These are phyloP conservation scores for Penicillium paneum DNA, from an alignment of 2,329 filamentous ascomycete species.

Conservation along the genomic window DNA sequence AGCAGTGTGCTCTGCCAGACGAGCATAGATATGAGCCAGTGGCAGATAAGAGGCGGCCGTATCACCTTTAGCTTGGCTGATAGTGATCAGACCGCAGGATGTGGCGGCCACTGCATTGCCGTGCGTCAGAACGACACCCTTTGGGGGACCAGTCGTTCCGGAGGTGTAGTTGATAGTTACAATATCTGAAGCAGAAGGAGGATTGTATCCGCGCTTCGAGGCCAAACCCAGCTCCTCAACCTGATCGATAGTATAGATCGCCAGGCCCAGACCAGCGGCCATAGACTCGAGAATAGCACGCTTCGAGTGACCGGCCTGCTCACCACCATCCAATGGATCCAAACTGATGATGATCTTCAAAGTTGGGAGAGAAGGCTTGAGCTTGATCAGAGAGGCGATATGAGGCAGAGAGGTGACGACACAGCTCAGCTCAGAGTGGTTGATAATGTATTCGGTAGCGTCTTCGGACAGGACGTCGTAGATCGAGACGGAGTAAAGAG, in stretches of 20 bases:
- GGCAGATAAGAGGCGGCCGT: constrained; percentile 83
- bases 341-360: constrained; percentile 86
- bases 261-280: constrained; percentile 68
- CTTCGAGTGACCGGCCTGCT: constrained; percentile 75
- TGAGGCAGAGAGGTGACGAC: constrained; percentile 78
- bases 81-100: constrained; percentile 57
- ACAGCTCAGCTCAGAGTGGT: constrained; percentile 73
- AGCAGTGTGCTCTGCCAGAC: constrained; percentile 73
- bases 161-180: constrained; percentile 72
- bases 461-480: constrained; percentile 95
- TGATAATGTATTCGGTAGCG: constrained; percentile 91
- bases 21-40: constrained; percentile 89
- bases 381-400: constrained; percentile 74
- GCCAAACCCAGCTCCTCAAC: constrained; percentile 77
- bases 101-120: constrained; percentile 73
- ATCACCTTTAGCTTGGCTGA: constrained; percentile 56
- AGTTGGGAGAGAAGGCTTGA: constrained; percentile 70
- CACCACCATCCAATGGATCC: constrained; percentile 77
- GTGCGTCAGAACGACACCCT: constrained; percentile 71
- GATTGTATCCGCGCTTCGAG: constrained; percentile 66
- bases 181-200: constrained; percentile 70
- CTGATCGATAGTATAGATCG: constrained; percentile 73
- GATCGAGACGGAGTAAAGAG: constrained; percentile 84
- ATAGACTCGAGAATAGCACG: constrained; percentile 70
- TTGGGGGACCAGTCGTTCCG: constrained; percentile 62